phyloP scores from a whole-genome alignment of 1,139 yeast species.

The Nakaseomyces kungkrabaensis region DNA sequence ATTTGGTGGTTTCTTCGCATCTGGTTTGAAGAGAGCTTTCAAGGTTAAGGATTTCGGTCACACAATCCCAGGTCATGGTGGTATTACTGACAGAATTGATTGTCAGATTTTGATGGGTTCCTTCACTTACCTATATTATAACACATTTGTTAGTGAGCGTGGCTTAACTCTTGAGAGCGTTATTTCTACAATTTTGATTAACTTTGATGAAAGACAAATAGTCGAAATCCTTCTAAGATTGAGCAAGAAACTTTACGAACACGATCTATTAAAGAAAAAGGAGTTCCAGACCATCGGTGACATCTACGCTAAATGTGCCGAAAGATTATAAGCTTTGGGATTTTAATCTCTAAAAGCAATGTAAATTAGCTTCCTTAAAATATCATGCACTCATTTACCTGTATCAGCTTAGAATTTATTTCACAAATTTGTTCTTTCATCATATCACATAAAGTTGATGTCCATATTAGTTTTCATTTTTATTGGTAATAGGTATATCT shows the following conservation, averaged over 20 bases:
- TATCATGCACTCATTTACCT: neutral
- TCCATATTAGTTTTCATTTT: too few relatives aligned
- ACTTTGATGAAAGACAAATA: conserved; percentile 59
- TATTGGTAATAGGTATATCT: too few relatives aligned
- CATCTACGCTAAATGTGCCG: neutral
- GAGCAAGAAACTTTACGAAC: neutral
- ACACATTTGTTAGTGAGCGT: conserved; percentile 73
- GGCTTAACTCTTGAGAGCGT: conserved; percentile 64
- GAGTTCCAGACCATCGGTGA: neutral
- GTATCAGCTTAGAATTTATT: neutral
- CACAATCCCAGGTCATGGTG: conserved; percentile 97
- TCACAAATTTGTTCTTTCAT: too few relatives aligned
- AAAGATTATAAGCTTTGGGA: neutral
- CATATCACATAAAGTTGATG: too few relatives aligned
- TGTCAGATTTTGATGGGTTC: conserved; percentile 98
- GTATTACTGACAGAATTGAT: conserved; percentile 94
- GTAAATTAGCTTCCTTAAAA: neutral
- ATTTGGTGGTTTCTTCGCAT: conserved; percentile 96
- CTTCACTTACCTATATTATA: conserved; percentile 83
- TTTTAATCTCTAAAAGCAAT: neutral
- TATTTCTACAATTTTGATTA: conserved; percentile 65
- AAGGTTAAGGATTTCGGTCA: conserved; percentile 89
- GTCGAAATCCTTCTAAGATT: conserved; percentile 42
- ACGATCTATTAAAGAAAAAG: neutral
- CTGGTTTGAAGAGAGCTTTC: conserved; percentile 95